Base-by-base conservation (phyloP, 257 asterid species). In the Nicotiana otophora region DNA sequence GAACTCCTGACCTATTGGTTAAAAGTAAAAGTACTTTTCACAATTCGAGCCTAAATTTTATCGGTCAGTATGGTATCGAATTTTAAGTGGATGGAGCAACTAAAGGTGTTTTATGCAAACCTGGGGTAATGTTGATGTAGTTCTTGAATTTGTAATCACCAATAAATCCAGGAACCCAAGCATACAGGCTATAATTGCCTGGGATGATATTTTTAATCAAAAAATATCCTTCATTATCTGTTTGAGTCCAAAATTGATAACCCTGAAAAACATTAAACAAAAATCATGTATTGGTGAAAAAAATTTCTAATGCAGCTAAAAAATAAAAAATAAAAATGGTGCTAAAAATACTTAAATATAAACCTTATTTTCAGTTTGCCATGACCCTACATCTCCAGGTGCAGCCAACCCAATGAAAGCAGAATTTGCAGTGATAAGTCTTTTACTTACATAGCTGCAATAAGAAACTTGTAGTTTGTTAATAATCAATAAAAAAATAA, bases 361-460 rank as follows among this genome's bases (percentile, higher is more conserved):
- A 7, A 94, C 97, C 97, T 93, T 94, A 87, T 82, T 91, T 86
- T 94, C 98, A 16, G 55, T 78, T 80, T 94, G 95, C 98, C 98
- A 94, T 48, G 98, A 90, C 4, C 97, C 95, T 23, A 80, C 86
- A 3, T 46, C 78, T 63, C 92, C 97, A 5, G 90, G 88, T 28
- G 84, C 82, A 55, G 94, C 97, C 82, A 94, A 80, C 20, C 97
- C 98, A 60, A 94, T 91, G 62, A 84, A 88, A 31, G 97, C 92
- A 16, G 70, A 87, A 55, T 85, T 69, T 17, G 86, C 93, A 0
- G 84, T 78, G 20, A 82, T 62, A 30, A 84, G 81, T 9, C 74
- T 12, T 62, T 80, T 81, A 36, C 85, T 65, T 12, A 78, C 70
- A 79, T 67, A 92, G 87, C 97, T 92, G 54, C n/a, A 19, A 51